These are phyloP conservation scores for Polytrichum commune DNA, from an alignment of 225 moss, liverwort and hornwort genomes.

Conservation along the genomic window DNA sequence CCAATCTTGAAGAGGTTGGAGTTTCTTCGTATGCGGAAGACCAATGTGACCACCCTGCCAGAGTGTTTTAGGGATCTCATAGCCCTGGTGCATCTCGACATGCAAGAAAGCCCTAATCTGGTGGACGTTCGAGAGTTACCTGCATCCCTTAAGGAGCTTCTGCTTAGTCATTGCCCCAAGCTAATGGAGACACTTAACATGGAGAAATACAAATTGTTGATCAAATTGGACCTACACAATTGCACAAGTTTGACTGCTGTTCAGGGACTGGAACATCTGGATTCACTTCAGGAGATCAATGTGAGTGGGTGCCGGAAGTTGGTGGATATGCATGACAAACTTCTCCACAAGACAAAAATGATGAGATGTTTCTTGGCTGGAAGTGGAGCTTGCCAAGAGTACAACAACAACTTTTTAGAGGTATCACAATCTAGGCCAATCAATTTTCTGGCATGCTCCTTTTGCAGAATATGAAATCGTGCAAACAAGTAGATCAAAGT, in stretches of 20 bases:
- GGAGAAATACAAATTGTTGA: not conserved
- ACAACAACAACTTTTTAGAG: not conserved
- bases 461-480: no score
- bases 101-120: not conserved
- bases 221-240: not conserved
- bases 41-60: not conserved
- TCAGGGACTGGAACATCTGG: not conserved
- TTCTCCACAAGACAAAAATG: not conserved
- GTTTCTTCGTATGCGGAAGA: not conserved
- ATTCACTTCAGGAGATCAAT: not conserved
- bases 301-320: not conserved
- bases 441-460: no score
- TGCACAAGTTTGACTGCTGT: not conserved
- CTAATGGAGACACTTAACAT: not conserved
- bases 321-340: not conserved
- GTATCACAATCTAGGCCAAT: not conserved
- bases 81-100: not conserved
- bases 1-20: not conserved
- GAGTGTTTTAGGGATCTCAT: not conserved
- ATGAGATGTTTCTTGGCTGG: not conserved
- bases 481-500: no score
- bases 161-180: not conserved
- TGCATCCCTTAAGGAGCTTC: not conserved
- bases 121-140: not conserved
- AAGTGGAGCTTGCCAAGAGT: not conserved